A percentile compares a stretch with the other conserved stretches of the same genome.
Conservation (phyloP, 23 red algal species). For the Rhodosorus marinus region DNA sequence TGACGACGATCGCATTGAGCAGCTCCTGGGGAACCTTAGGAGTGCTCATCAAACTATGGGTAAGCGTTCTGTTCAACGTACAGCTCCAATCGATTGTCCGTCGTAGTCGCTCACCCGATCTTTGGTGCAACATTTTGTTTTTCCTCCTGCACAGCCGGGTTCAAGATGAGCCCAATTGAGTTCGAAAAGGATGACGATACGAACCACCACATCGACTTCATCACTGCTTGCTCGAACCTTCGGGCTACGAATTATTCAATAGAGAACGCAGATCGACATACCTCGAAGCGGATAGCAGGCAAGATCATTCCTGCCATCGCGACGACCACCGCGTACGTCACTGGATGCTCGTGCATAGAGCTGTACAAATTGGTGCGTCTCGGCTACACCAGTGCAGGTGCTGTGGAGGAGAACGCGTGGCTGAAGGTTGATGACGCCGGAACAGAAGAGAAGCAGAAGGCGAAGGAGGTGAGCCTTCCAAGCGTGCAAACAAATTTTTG, state of each 20-base stretch:
- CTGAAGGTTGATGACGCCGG: constrained; percentile 24
- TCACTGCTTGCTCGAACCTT: constrained; percentile 83
- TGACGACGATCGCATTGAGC: constrained; percentile 61
- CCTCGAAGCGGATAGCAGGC: constrained; percentile 81
- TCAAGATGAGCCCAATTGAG: constrained; percentile 61
- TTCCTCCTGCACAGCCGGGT: too few species aligned
- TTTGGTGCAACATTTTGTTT: too few species aligned
- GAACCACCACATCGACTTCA: constrained; percentile 88
- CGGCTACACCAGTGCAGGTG: constrained; percentile 50
- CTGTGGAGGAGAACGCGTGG: constrained; percentile 5
- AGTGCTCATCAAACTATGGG: too few species aligned
- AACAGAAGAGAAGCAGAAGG: constrained; percentile 20
- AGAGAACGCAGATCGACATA: constrained; percentile 69
- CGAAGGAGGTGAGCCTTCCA: too few species aligned
- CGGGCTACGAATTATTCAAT: constrained; percentile 87
- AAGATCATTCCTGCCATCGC: constrained; percentile 98
- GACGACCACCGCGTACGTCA: constrained; percentile 82
- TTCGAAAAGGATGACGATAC: constrained; percentile 99
- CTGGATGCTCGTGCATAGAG: constrained; percentile 81
- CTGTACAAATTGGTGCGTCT: constrained; percentile 79
- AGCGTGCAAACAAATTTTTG: neutral
- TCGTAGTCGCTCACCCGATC: too few species aligned
- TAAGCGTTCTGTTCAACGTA: too few species aligned
- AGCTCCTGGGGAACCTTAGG: constrained; percentile 26
- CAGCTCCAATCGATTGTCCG: too few species aligned